Conservation (phyloP, 345 rosid species). For the Acer campestre region DNA sequence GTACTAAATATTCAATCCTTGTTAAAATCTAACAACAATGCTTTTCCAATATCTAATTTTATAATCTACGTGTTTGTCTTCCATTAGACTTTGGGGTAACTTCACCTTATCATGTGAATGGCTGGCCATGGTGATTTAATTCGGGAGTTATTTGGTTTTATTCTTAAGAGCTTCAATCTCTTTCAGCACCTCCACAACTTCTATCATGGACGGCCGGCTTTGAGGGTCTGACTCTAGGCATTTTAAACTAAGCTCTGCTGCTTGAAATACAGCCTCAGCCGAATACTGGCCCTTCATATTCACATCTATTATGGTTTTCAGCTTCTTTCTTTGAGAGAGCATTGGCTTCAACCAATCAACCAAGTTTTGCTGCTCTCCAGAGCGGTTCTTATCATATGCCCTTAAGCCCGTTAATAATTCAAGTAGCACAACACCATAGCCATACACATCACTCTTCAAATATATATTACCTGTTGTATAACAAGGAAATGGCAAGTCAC, state of each 20-base stretch:
- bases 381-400: slow-evolving; percentile 43
- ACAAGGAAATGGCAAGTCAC: too few species aligned
- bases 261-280: slow-evolving; percentile 39
- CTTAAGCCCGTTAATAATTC: slow-evolving; percentile 52
- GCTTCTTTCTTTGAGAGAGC: slow-evolving; percentile 40
- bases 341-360: slow-evolving; percentile 55
- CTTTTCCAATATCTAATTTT: too few species aligned
- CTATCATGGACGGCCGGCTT: slow-evolving; percentile 56
- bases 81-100: too few species aligned
- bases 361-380: slow-evolving; percentile 43
- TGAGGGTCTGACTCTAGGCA: slow-evolving; percentile 52
- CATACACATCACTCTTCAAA: slow-evolving; percentile 69
- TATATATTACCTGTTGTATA: slow-evolving; percentile 52
- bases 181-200: slow-evolving; percentile 36
- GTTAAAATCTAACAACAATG: too few species aligned
- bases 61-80: too few species aligned
- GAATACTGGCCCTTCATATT: slow-evolving; percentile 54
- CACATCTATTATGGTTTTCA: slow-evolving; percentile 44
- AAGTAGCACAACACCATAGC: slow-evolving; percentile 59
- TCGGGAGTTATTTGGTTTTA: slow-evolving; percentile 23
- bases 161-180: too few species aligned
- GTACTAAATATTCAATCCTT: too few species aligned
- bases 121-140: too few species aligned
- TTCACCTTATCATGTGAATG: not conserved
- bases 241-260: slow-evolving; percentile 42